A percentile compares a stretch with the other conserved stretches of the same genome.
phyloP scores from a whole-genome alignment of 208 protist species.

The Acanthamoeba sp. region DNA sequence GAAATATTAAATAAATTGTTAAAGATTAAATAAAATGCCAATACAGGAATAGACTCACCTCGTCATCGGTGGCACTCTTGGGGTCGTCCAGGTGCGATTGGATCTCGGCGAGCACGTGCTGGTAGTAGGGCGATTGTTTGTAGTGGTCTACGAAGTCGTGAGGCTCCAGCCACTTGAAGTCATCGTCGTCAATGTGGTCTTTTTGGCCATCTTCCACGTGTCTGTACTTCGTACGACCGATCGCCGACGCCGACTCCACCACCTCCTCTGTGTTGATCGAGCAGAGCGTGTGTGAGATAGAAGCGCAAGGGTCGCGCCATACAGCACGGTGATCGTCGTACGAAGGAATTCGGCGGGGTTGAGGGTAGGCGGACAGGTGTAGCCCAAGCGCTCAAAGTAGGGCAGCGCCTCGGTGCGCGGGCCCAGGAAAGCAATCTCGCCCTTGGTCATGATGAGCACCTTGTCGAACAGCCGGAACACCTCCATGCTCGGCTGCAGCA shows the following conservation, averaged over 20 bases:
- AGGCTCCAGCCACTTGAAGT: slow-evolving; percentile 37
- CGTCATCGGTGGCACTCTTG: not conserved
- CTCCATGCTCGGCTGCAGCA: slow-evolving; percentile 70
- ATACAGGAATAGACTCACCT: too few species aligned
- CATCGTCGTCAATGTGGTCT: not conserved
- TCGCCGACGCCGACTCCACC: slow-evolving; percentile 12
- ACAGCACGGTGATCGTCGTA: not conserved
- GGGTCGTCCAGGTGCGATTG: not conserved
- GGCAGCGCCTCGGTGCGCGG: slow-evolving; percentile 7
- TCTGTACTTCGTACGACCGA: not conserved
- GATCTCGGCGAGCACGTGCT: not conserved
- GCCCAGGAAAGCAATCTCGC: slow-evolving; percentile 78
- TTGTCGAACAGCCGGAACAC: slow-evolving; percentile 73
- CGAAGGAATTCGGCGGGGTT: slow-evolving; percentile 83
- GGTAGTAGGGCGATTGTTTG: slow-evolving; percentile 13
- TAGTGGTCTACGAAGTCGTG: slow-evolving; percentile 70
- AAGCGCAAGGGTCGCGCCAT: too few species aligned
- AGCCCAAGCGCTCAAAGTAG: slow-evolving; percentile 77
- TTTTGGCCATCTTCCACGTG: not conserved
- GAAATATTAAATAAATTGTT: too few species aligned
- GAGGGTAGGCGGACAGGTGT: slow-evolving; percentile 72
- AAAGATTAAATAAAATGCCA: too few species aligned
- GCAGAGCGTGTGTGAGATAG: too few species aligned
- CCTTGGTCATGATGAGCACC: slow-evolving; percentile 72
- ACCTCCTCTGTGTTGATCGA: slow-evolving; percentile 56